phyloP scores from a whole-genome alignment of 139 green algal genomes.

The Chloropicon primus region DNA sequence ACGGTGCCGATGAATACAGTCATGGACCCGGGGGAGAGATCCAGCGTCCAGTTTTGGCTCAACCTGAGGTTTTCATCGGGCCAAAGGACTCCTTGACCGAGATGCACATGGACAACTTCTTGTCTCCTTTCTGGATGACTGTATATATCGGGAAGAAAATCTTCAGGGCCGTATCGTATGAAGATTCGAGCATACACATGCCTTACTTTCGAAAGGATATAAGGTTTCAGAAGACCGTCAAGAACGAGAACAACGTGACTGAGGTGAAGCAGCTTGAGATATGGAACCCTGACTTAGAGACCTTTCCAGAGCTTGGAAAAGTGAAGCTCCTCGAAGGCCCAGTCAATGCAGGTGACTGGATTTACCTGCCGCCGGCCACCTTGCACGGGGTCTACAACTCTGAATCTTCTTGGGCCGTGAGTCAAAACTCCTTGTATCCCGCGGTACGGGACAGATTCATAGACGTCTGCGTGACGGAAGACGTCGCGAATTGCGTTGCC shows the following conservation, averaged over 20 bases:
- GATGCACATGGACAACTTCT: background rate
- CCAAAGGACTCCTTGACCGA: background rate
- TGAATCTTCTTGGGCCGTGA: background rate
- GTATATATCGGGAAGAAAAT: background rate
- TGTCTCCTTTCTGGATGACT: background rate
- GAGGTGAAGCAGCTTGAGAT: background rate
- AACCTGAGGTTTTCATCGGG: background rate
- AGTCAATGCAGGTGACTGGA: background rate
- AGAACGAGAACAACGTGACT: too few species aligned
- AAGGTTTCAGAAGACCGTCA: background rate
- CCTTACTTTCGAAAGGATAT: too few species aligned
- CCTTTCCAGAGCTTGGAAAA: background rate
- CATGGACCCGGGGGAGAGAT: too few species aligned
- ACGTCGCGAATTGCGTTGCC: too few species aligned
- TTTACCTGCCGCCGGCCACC: background rate
- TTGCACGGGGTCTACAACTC: background rate
- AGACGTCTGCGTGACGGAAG: background rate
- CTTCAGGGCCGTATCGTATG: background rate
- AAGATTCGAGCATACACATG: too few species aligned
- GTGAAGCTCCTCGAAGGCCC: background rate
- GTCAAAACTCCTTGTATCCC: background rate
- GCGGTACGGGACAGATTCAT: background rate
- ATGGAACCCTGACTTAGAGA: background rate
- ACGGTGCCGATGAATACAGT: too few species aligned
- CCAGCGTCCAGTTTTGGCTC: too few species aligned